phyloP scores from a whole-genome alignment of 257 asterid species.

The Galeopsis tetrahit region DNA sequence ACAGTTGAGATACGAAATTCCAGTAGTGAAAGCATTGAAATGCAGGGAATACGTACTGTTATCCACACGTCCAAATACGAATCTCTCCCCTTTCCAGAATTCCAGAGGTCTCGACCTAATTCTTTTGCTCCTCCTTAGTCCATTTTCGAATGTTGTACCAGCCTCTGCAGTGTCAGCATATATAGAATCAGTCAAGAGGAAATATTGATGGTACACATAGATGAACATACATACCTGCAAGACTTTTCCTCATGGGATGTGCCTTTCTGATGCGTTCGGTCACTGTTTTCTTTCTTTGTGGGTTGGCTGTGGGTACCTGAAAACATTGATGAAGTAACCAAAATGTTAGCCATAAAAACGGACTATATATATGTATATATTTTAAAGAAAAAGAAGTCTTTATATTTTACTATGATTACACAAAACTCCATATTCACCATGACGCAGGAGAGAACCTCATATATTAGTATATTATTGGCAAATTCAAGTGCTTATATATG shows the following conservation, averaged over 20 bases:
- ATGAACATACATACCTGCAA: slow-evolving; percentile 66
- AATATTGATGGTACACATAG: neutral
- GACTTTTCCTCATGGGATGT: slow-evolving; percentile 68
- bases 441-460: neutral
- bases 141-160: slow-evolving; percentile 74
- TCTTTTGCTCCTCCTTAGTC: slow-evolving; percentile 91
- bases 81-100: slow-evolving; percentile 92
- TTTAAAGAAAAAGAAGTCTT: neutral
- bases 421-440: slow-evolving; percentile 9
- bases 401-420: slow-evolving; percentile 19
- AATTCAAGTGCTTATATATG: neutral
- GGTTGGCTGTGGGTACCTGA: slow-evolving; percentile 42
- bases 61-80: slow-evolving; percentile 65
- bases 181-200: slow-evolving; percentile 29
- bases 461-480: slow-evolving; percentile 7
- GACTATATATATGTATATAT: neutral
- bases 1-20: slow-evolving; percentile 15
- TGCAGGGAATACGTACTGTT: slow-evolving; percentile 58
- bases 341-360: slow-evolving; percentile 6
- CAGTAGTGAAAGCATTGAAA: slow-evolving; percentile 18
- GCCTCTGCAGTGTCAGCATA: slow-evolving; percentile 57
- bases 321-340: slow-evolving; percentile 19
- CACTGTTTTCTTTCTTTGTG: slow-evolving; percentile 25
- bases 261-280: slow-evolving; percentile 47
- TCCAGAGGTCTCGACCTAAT: slow-evolving; percentile 81